phyloP scores from a whole-genome alignment of 2,329 filamentous ascomycete species.

The Trichoderma guizhouense region DNA sequence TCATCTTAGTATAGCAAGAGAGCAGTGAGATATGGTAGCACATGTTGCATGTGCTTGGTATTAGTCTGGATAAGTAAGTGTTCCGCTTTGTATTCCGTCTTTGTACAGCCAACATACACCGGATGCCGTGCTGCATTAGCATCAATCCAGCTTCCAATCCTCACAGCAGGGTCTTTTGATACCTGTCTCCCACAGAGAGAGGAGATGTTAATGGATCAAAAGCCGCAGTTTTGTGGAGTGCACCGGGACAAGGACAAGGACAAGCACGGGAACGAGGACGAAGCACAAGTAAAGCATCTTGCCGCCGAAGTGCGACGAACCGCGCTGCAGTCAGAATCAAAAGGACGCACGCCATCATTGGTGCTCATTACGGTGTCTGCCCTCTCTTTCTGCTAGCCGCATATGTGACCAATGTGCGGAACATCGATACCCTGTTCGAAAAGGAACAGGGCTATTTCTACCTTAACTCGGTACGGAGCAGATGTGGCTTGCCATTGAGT shows the following conservation, averaged over 20 bases:
- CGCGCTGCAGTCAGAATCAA: neutral
- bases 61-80: neutral
- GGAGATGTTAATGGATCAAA: neutral
- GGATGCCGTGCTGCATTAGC: neutral
- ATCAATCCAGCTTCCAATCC: neutral
- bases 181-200: neutral
- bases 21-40: neutral
- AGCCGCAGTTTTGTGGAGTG: neutral
- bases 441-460: neutral
- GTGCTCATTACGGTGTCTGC: neutral
- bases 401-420: neutral
- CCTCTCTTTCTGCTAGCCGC: constrained; percentile 3
- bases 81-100: neutral
- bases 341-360: neutral
- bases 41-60: neutral
- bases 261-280: neutral
- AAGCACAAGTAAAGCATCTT: neutral
- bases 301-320: neutral
- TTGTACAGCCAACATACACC: neutral
- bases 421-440: neutral
- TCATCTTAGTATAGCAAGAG: neutral
- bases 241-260: neutral
- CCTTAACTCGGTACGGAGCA: neutral
- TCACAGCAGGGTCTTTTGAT: neutral
- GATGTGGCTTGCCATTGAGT: neutral